Base-by-base conservation (phyloP, 106 monocot species). In the Cymbidium sinense region DNA sequence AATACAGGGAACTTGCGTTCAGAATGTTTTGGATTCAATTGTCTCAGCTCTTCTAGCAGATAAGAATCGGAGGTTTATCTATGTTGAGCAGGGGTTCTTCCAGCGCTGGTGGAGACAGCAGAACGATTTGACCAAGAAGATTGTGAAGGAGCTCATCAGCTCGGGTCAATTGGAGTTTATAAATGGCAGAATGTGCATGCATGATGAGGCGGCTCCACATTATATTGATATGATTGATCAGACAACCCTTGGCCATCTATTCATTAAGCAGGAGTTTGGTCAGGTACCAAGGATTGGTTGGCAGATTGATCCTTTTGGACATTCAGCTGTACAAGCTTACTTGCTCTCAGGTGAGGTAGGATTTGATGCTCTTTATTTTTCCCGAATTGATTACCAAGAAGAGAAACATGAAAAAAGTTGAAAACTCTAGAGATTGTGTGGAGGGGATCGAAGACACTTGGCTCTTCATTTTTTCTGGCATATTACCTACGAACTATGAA, bases 151-250 rank as follows among this genome's bases (percentile, higher is more conserved):
- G 47, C 86, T 99, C 2, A 78, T 99, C 47, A 84, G 69, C 75
- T 90, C 94, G 62, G 98, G 94, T 39, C 98, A 90, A 82, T 75
- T 99, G 55, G 98, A 99, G 81, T 87, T 99, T 70, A 95, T 99
- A 83, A 99, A 99, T 79, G 99, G 99, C 11, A 95, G 95, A 8
- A 90, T 90, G 95, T 99, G 99, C 82, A 99, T 99, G 99, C 99
- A 99, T 52, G 99, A 99, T 77, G 99, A 99, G 74, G 99, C 99
- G 1, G 73, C 99, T 35, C 64, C 87, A 4, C 95, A 92, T 77
- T 99, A 95, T 86, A 91, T 99, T 77, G 99, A 99, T 82, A 99
- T 99, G 95, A 95, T 99, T 44, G 99, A 99, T 81, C 99, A 99
- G 83, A 99, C 99, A 10, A 93, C 99, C 7, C 84, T 99, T 9